Evolutionary conservation across 1,284 basidiomycete species (phyloP).

Genomic region (Pseudozyma thailandica): DNA sequence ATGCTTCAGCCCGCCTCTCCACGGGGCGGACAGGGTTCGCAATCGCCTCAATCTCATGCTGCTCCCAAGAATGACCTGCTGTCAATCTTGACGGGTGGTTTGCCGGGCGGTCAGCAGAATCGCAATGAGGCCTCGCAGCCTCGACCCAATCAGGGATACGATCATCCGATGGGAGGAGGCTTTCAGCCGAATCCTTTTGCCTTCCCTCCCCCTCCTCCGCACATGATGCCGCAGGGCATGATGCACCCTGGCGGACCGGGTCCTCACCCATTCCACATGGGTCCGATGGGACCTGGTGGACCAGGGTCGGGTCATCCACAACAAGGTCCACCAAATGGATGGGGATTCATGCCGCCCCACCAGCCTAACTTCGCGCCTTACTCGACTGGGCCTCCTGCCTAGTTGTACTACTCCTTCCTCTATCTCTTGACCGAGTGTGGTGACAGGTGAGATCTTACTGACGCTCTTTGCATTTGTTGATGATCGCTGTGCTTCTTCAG

Average conservation of each 20-base stretch:
- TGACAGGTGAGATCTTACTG: conserved; percentile 10
- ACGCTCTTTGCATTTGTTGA: neutral
- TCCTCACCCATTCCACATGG: conserved; percentile 34
- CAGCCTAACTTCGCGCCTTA: conserved; percentile 34
- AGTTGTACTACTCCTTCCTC: neutral
- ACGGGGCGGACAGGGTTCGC: conserved; percentile 3
- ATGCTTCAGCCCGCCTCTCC: conserved; percentile 37
- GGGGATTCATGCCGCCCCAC: conserved; percentile 27
- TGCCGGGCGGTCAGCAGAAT: conserved; percentile 12
- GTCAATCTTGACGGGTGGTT: conserved; percentile 41
- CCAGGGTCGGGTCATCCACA: conserved; percentile 17
- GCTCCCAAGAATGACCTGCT: conserved; percentile 42
- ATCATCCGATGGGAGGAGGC: conserved; percentile 17
- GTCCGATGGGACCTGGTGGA: conserved; percentile 17
- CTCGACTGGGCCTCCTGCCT: conserved; percentile 38
- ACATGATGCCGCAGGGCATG: conserved; percentile 37
- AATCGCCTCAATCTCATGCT: conserved; percentile 21
- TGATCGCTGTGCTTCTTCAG: conserved; percentile 5
- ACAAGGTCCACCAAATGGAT: conserved; percentile 20
- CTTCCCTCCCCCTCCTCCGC: conserved; percentile 41
- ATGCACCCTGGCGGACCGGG: conserved; percentile 27
- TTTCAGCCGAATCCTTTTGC: conserved; percentile 28
- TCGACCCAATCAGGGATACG: conserved; percentile 17
- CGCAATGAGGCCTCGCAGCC: conserved; percentile 16
- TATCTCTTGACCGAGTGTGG: neutral